phyloP scores from a whole-genome alignment of 768 basidiomycete genomes.

The Lactarius deliciosus region DNA sequence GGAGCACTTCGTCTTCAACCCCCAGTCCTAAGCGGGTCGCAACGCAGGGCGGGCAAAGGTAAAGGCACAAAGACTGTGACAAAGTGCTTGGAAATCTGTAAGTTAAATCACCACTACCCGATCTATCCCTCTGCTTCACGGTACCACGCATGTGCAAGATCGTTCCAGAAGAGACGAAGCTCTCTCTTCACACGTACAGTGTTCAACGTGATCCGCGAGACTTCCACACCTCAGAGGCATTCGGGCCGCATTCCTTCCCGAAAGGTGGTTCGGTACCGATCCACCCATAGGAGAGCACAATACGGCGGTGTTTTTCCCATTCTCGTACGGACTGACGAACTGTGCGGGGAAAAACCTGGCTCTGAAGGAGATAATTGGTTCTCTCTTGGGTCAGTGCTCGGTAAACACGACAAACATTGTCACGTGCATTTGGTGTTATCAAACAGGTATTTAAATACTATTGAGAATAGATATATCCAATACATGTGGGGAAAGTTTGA shows the following conservation, averaged over 20 bases:
- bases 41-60: neutral
- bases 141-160: neutral
- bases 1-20: slow-evolving; percentile 5
- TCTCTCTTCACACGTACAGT: neutral
- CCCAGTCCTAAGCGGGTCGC: neutral
- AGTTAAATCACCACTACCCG: neutral
- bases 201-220: neutral
- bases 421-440: too few relatives aligned
- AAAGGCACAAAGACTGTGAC: neutral
- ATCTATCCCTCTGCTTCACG: neutral
- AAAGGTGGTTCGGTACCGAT: neutral
- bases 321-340: slow-evolving; percentile 28
- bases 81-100: neutral
- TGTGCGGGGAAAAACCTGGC: slow-evolving; percentile 31
- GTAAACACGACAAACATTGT: too few relatives aligned
- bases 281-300: neutral
- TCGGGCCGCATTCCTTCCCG: slow-evolving; percentile 3
- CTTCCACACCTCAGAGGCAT: neutral
- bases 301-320: slow-evolving; percentile 25
- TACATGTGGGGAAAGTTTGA: too few relatives aligned
- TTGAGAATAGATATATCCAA: too few relatives aligned
- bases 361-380: slow-evolving; percentile 16
- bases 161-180: slow-evolving; percentile 3
- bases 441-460: too few relatives aligned
- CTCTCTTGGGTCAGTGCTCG: too few relatives aligned